Conservation (phyloP, 768 basidiomycete species). For the Tylopilus sp. region DNA sequence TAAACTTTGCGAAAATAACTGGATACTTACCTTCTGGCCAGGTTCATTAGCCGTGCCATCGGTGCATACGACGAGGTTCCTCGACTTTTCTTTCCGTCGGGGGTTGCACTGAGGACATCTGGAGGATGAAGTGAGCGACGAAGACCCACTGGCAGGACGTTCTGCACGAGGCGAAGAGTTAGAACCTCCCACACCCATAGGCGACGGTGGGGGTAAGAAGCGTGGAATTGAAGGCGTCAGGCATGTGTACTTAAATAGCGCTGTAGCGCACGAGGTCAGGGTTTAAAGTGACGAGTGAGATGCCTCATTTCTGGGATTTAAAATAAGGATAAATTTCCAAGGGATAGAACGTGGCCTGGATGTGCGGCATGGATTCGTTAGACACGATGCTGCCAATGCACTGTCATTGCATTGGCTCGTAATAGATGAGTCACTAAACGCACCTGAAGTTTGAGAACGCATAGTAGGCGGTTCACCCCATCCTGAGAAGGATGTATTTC, state of each 20-base stretch:
- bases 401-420: too few relatives aligned
- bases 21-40: slow-evolving; percentile 14
- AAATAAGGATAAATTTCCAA: neutral
- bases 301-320: slow-evolving; percentile 1
- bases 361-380: neutral
- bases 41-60: slow-evolving; percentile 24
- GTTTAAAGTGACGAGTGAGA: neutral
- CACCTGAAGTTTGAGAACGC: too few relatives aligned
- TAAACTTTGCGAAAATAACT: neutral
- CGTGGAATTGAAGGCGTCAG: too few relatives aligned
- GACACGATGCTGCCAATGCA: slow-evolving; percentile 5
- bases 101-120: slow-evolving; percentile 14
- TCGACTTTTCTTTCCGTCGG: slow-evolving; percentile 5
- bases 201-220: neutral
- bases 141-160: neutral
- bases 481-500: too few relatives aligned
- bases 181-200: neutral
- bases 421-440: too few relatives aligned
- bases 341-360: slow-evolving; percentile 6
- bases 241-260: slow-evolving; percentile 4
- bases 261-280: neutral
- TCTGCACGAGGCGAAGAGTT: neutral
- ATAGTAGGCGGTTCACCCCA: too few relatives aligned
- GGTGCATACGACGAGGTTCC: slow-evolving; percentile 26
- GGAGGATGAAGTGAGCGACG: neutral